These are phyloP conservation scores for Aspergillus flavus DNA, from an alignment of 2,329 filamentous ascomycete genomes.

Conservation along the genomic window DNA sequence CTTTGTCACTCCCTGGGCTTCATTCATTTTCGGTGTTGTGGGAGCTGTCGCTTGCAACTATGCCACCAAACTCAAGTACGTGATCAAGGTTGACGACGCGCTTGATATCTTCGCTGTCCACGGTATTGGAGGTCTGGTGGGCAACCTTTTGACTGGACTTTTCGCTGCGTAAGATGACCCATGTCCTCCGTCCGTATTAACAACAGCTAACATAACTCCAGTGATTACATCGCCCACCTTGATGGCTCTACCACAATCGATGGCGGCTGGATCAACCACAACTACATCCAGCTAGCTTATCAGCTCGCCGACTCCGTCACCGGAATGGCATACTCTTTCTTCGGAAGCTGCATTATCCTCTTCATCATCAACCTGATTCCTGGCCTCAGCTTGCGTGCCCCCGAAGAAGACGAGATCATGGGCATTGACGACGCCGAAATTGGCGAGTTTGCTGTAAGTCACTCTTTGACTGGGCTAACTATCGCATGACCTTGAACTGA, in stretches of 20 bases:
- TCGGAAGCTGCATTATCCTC: slow-evolving; percentile 75
- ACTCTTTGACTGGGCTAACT: neutral
- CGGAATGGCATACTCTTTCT: slow-evolving; percentile 77
- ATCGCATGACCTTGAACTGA: slow-evolving; percentile 7
- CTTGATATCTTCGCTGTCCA: slow-evolving; percentile 89
- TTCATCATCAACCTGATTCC: slow-evolving; percentile 79
- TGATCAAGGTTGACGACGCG: slow-evolving; percentile 78
- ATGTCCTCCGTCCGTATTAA: neutral
- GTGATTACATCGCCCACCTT: slow-evolving; percentile 78
- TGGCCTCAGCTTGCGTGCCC: slow-evolving; percentile 71
- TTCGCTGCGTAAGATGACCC: slow-evolving; percentile 67
- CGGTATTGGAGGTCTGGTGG: slow-evolving; percentile 74
- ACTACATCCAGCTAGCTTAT: slow-evolving; percentile 83
- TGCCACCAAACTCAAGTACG: slow-evolving; percentile 86
- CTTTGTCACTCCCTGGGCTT: slow-evolving; percentile 82
- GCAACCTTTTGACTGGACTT: slow-evolving; percentile 77
- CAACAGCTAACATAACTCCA: slow-evolving; percentile 29
- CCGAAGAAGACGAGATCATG: slow-evolving; percentile 76
- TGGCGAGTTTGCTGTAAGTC: slow-evolving; percentile 79
- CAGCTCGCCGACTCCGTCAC: slow-evolving; percentile 80
- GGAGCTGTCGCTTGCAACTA: slow-evolving; percentile 83
- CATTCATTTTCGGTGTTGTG: slow-evolving; percentile 75
- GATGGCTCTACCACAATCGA: slow-evolving; percentile 69
- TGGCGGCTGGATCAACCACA: slow-evolving; percentile 80
- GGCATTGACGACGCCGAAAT: slow-evolving; percentile 90